A percentile compares a stretch with the other conserved stretches of the same genome.
These are phyloP conservation scores for Wolfiporia cocos DNA, from an alignment of 1,284 basidiomycete genomes.

Conservation along the genomic window DNA sequence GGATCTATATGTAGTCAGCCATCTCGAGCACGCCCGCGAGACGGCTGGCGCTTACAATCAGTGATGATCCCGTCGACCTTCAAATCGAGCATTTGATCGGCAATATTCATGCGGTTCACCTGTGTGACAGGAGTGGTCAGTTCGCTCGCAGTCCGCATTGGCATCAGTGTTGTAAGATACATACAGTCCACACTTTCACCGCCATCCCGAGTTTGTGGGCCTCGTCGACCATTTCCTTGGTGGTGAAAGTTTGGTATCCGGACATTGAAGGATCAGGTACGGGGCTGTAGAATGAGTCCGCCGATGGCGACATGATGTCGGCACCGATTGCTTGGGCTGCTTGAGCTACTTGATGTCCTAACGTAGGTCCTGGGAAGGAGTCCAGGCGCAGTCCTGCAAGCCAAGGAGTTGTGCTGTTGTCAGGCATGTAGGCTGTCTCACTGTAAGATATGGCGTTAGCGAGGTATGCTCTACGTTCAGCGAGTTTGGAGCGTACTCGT, in stretches of 20 bases:
- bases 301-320: slow-evolving; percentile 63
- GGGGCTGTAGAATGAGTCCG: slow-evolving; percentile 32
- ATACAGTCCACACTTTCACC: slow-evolving; percentile 71
- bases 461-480: neutral
- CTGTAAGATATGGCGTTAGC: slow-evolving; percentile 22
- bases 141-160: too few species aligned
- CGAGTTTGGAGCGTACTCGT: slow-evolving; percentile 36
- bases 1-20: slow-evolving; percentile 33
- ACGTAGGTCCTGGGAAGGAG: slow-evolving; percentile 48
- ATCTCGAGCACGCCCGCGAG: neutral
- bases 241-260: slow-evolving; percentile 55
- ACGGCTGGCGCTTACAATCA: slow-evolving; percentile 37
- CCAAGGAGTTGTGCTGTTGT: slow-evolving; percentile 48
- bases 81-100: slow-evolving; percentile 51
- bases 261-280: slow-evolving; percentile 37
- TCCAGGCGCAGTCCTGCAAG: slow-evolving; percentile 54
- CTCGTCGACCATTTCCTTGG: slow-evolving; percentile 58
- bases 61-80: slow-evolving; percentile 72
- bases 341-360: slow-evolving; percentile 49
- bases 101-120: slow-evolving; percentile 56
- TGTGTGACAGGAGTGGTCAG: slow-evolving; percentile 15
- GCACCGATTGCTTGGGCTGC: slow-evolving; percentile 66
- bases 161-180: too few species aligned
- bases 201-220: slow-evolving; percentile 57
- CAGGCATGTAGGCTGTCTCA: slow-evolving; percentile 32